Evolutionary conservation across 352 stramenopile genomes (phyloP), one percentile per base, ranked within the genome.

Genomic region (Phytophthora meadii): DNA sequence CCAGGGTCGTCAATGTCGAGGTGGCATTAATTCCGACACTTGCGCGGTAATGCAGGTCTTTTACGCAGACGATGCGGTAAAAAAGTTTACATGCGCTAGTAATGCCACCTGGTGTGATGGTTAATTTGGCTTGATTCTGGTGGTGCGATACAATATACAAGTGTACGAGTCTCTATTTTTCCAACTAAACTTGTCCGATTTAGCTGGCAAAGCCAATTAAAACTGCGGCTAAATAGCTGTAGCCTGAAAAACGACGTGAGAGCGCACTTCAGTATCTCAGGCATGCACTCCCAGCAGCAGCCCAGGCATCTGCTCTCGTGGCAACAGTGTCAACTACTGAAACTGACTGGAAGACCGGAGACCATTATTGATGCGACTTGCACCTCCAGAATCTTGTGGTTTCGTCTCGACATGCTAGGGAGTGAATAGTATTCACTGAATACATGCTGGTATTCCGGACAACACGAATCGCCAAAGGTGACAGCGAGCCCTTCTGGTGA

Each of bases 111-210:
- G 46, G 30, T 17, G 22, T 24, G 34, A 5, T 4, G 0, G 11
- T 32, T 56, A 56, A 56, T 56, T 56, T 56, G 49, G 19, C 17
- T 56, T 11, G 10, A 56, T 56, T 56, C 19, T 56, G 49, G 49
- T 56, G 49, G 49, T 56, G 34, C 49, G 22, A 37, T 56, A 56
- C 34, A 15, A 46, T 8, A 36, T 11, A 5, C 49, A n/a, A 56
- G 49, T 46, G 4, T 36, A 1, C 6, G 0, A 25, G 2, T 2
- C 22, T 8, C 2, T 19, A 8, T 36, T 37, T 32, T 36, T 9
- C 17, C 19, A 25, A 5, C 5, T 46, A 56, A 56, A 46, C 4
- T 46, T 45, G 19, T 36, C 11, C 19, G 6, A 46, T 24, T n/a
- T 46, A 34, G 6, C 14, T n/a, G 10, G 11, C 34, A 56, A 56